Evolutionary conservation across 2,329 filamentous ascomycete species (phyloP).

Genomic region (Clathrospora elynae): DNA sequence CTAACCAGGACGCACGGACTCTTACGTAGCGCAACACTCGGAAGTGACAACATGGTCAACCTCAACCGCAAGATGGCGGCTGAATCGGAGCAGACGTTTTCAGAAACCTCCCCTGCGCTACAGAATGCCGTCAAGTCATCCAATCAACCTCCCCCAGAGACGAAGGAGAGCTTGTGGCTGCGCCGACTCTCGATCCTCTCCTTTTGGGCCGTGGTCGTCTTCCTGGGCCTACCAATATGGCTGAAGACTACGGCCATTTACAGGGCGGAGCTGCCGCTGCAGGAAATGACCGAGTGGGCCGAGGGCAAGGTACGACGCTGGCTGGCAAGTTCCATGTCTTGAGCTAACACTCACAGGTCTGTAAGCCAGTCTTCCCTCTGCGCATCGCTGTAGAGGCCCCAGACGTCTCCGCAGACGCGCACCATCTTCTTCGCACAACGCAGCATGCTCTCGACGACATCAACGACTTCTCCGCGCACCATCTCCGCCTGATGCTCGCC

Average conservation of each 20-base stretch:
- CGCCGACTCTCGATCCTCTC: conserved; percentile 79
- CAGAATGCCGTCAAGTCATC: conserved; percentile 5
- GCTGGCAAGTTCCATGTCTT: not conserved
- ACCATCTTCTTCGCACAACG: conserved; percentile 76
- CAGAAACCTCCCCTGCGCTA: conserved; percentile 3
- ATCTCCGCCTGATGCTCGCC: conserved; percentile 72
- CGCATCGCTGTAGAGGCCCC: conserved; percentile 77
- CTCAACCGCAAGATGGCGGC: conserved; percentile 36
- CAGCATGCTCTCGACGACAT: conserved; percentile 86
- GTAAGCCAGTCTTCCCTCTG: conserved; percentile 85
- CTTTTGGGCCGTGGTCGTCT: conserved; percentile 86
- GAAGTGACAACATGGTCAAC: conserved; percentile 23
- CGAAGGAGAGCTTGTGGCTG: conserved; percentile 67
- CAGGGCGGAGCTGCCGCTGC: conserved; percentile 79
- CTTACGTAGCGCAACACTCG: conserved; percentile 11
- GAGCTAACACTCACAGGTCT: conserved; percentile 64
- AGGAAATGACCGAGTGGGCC: conserved; percentile 88
- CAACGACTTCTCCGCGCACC: conserved; percentile 84
- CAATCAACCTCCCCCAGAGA: conserved; percentile 73
- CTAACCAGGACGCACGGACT: conserved; percentile 15
- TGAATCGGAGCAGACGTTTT: conserved; percentile 7
- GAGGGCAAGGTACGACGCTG: conserved; percentile 73
- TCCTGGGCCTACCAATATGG: conserved; percentile 91
- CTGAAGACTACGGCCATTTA: conserved; percentile 94
- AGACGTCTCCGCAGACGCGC: conserved; percentile 69